Evolutionary conservation across 331 rosid species (phyloP).

Genomic region (Dryas integrifolia): DNA sequence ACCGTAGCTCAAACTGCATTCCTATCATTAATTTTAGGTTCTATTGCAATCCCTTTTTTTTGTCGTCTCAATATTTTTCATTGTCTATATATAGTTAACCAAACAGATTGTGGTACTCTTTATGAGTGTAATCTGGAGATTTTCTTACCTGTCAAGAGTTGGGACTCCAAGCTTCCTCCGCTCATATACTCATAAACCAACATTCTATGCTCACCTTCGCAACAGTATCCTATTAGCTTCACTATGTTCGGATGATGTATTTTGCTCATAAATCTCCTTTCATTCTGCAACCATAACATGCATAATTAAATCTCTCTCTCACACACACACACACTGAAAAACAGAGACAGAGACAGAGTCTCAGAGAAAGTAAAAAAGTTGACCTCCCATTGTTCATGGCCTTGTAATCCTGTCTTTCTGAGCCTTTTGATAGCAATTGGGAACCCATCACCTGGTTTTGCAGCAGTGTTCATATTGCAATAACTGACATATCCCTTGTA

Average conservation of each 20-base stretch:
- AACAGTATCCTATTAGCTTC: slow-evolving; percentile 44
- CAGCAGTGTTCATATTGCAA: slow-evolving; percentile 24
- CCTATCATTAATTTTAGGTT: neutral
- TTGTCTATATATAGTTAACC: too few species aligned
- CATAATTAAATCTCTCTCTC: neutral
- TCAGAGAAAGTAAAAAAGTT: neutral
- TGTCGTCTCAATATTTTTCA: too few species aligned
- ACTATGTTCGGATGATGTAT: slow-evolving; percentile 49
- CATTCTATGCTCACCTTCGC: slow-evolving; percentile 36
- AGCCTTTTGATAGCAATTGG: slow-evolving; percentile 45
- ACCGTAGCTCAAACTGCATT: neutral
- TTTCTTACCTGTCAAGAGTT: slow-evolving; percentile 30
- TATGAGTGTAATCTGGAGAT: too few species aligned
- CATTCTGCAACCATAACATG: slow-evolving; percentile 36
- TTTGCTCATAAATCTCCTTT: slow-evolving; percentile 29
- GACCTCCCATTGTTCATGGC: slow-evolving; percentile 46
- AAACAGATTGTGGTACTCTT: too few species aligned
- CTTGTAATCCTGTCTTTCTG: slow-evolving; percentile 29
- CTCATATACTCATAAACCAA: slow-evolving; percentile 44
- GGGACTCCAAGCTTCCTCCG: slow-evolving; percentile 43
- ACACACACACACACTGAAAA: neutral
- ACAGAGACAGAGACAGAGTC: neutral
- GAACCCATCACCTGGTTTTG: slow-evolving; percentile 28
- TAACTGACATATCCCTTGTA: slow-evolving; percentile 32
- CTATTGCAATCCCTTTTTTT: too few species aligned